Base-by-base conservation (phyloP, 2,329 filamentous ascomycete genomes). In the Sclerotiophoma versabilis region DNA sequence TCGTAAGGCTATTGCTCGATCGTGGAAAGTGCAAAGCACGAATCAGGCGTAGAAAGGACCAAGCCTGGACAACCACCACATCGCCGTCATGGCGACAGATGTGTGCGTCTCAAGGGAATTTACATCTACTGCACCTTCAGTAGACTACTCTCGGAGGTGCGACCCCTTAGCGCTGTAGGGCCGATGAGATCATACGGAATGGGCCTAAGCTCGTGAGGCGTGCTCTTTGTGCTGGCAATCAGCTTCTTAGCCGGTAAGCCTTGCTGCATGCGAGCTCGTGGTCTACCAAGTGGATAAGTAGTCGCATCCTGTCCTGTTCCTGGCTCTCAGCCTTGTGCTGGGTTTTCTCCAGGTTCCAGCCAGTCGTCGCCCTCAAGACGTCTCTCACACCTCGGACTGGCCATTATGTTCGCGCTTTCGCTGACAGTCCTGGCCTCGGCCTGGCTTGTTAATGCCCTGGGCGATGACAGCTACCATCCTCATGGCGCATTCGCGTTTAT, bases 401-500 rank as follows among this genome's bases (percentile, higher is more conserved):
- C 49, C 50, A 63, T 44, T 38, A 75, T 75, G 72, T 54, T 69
- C 25, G 58, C 63, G 10, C 65, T 66, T 32, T 60, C 58, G 36
- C 38, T 70, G 6, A 58, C 63, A 15, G 37, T 66, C 25, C 32
- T 71, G 59, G 44, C 48, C 30, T 59, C 63, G 25, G 66, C 64
- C 47, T 67, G 62, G 60, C 57, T 68, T 30, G 60, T 49, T 20
- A 54, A 49, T 26, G 68, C 68, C 4, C 62, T 64, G 37, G 57
- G 66, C 23, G 59, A 57, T 15, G 33, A 54, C 26, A 15, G 37
- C 1, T 64, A 77, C 56, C 75, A 76, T 23, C 69, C 76, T 42
- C 77, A 77, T 75, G 79, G 77, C 33, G 77, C 81, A 19, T 82
- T 86, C 42, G 77, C 82, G 49, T 84, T 83, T 63, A 80, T 81